Conservation (phyloP, 2,329 filamentous ascomycete species). For the Volutella citrinella region DNA sequence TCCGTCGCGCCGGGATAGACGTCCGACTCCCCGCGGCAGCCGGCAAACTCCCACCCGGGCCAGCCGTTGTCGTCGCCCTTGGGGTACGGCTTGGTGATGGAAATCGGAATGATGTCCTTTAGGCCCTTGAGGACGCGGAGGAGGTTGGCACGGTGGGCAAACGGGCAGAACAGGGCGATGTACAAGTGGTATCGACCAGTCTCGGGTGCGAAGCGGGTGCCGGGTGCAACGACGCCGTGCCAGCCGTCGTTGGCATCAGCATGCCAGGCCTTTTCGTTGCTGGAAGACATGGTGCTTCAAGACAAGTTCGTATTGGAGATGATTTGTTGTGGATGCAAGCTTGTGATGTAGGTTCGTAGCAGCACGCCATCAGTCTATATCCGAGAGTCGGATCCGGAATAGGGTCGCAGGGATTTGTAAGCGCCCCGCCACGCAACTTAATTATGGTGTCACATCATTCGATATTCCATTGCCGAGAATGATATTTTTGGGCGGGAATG, state of each 20-base stretch:
- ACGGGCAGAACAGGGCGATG: conserved; percentile 59
- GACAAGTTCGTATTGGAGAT: too few species aligned
- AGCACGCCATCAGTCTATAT: too few species aligned
- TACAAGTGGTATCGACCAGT: conserved; percentile 60
- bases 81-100: conserved; percentile 62
- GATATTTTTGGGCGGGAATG: too few species aligned
- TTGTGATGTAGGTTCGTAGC: too few species aligned
- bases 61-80: conserved; percentile 63
- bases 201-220: conserved; percentile 50
- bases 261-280: too few species aligned
- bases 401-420: too few species aligned
- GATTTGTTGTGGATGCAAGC: too few species aligned
- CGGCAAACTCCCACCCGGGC: conserved; percentile 61
- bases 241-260: conserved; percentile 24
- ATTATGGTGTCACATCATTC: too few species aligned
- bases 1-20: conserved; percentile 58
- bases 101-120: conserved; percentile 64
- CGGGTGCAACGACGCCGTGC: conserved; percentile 18
- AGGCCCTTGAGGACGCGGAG: conserved; percentile 70
- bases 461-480: too few species aligned
- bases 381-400: too few species aligned
- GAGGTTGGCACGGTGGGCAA: conserved; percentile 70
- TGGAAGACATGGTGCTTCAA: too few species aligned
- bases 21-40: conserved; percentile 39
- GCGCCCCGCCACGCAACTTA: too few species aligned